Evolutionary conservation across 306 rosid species (phyloP), one percentile per base, ranked within the genome.

Genomic region (Sicyos edulis): DNA sequence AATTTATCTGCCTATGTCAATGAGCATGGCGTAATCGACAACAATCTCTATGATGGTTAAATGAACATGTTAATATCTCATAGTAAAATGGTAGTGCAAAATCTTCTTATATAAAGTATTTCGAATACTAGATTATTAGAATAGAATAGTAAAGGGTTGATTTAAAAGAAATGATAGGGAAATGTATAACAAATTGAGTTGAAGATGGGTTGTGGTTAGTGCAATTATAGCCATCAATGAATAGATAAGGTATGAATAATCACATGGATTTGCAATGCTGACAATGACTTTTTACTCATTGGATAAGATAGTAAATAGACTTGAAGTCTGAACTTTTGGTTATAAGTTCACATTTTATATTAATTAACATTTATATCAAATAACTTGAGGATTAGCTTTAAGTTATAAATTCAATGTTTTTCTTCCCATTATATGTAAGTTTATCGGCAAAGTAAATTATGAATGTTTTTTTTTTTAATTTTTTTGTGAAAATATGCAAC

Each of bases 1-100:
- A 95, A 95, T 64, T 75, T 95, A 4, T 87, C 97, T 47, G 89
- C 95, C 16, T 91, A 80, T 75, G 79, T 85, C 54, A 70, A 74
- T 44, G 85, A 77, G 19, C 80, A 86, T 20, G 84, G 73, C 13
- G 34, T 37, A 66, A 29, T 49, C 1, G 73, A 64, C 19, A 60
- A 10, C 19, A 72, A 42, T 59, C 47, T 53, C 2, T 76, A 73
- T 40, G 57, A 63, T 17, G 69, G 55, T 76, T 53, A 50, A 65
- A 37, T 17, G 32, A 11, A 10, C 68, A 1, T 34, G 14, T 3
- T 61, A 32, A 16, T 60, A 5, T 26, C 10, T 61, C 68, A 0
- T 3, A 61, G 15, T 15, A 24, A 49, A 21, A 49, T 20, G 16
- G n/a, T 61, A 34, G 50, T n/a, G 53, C 42, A 42, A 65, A 44